These are phyloP conservation scores for Pseudogymnoascus pannorum DNA, from an alignment of 2,329 filamentous ascomycete genomes.

Conservation along the genomic window DNA sequence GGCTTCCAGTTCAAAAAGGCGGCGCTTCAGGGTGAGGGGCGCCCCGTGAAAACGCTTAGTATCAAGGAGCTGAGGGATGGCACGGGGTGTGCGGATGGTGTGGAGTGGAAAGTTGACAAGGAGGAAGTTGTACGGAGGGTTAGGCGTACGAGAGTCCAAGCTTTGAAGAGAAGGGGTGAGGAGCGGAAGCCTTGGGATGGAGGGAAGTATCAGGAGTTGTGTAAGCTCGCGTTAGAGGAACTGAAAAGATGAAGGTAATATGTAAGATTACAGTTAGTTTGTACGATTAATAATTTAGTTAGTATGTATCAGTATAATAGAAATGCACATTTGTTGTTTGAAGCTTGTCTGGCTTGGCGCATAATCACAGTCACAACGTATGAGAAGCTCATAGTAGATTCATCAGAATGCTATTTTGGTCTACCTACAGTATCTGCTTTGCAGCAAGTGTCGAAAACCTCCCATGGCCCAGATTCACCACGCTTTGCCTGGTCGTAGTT, in stretches of 20 bases:
- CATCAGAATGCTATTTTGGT: slow-evolving; percentile 9
- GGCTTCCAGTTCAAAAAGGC: neutral
- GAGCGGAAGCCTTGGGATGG: neutral
- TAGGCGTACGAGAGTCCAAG: neutral
- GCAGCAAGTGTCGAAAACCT: slow-evolving; percentile 6
- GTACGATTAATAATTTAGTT: slow-evolving; percentile 2
- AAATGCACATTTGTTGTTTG: neutral
- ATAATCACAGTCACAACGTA: neutral
- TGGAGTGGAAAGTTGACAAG: slow-evolving; percentile 3
- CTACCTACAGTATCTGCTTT: slow-evolving; percentile 7
- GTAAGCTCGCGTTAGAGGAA: slow-evolving; percentile 3
- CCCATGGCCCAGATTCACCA: slow-evolving; percentile 2
- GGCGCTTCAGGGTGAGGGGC: neutral
- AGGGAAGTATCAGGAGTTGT: neutral
- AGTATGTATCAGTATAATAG: neutral
- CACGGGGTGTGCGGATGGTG: neutral
- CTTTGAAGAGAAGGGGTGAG: neutral
- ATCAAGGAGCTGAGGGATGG: neutral
- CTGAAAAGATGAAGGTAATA: neutral
- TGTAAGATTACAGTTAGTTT: neutral
- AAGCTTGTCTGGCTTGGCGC: neutral
- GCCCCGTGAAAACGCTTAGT: neutral
- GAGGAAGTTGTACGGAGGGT: neutral
- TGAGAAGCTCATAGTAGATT: neutral
- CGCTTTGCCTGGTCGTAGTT: slow-evolving; percentile 7